Base-by-base conservation (phyloP, 495 filamentous ascomycete genomes). In the Apiosordaria backusii region DNA sequence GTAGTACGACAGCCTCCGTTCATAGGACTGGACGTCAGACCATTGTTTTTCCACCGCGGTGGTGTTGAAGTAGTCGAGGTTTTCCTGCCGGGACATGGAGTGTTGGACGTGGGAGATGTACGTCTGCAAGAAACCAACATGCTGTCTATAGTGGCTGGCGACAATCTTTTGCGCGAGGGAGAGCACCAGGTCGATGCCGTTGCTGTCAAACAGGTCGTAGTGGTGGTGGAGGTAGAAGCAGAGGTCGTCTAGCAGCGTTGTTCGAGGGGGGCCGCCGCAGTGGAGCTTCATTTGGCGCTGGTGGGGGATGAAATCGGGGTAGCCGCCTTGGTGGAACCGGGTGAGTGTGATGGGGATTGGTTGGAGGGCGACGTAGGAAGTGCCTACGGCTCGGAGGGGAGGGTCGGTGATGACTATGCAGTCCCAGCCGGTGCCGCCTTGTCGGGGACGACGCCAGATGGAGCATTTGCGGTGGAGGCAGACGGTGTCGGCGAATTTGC, bases 31-130 rank as follows among this genome's bases (percentile, higher is more conserved):
- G 1, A 55, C 52, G n/a, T 55, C 52, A 3, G n/a, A 21, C 52
- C 52, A 55, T 13, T 55, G 52, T 22, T 55, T 55, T 22, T 55
- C 52, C 18, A 55, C 52, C 4, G 52, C 22, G 4, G 52, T 55
- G 52, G 52, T 55, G 52, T 55, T 55, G 52, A 55, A 55, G 19
- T 21, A 21, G 18, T 55, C 52, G n/a, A 55, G 52, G n/a, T 55
- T 55, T 13, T 55, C 52, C 18, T 55, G 52, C 13, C 52, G 4
- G 18, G 52, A 55, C 52, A 55, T 55, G 52, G 9, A 15, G 6
- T 55, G 52, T n/a, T 55, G n/a, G 16, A 55, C 52, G 22, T 55
- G 52, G n/a, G n/a, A 21, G n/a, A 55, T 55, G n/a, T 21, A 23
- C n/a, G 52, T 23, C 10, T 55, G 52, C n/a, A 55, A 21, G 18